Conservation (phyloP, 495 filamentous ascomycete species). For the Xeromyces bisporus region DNA sequence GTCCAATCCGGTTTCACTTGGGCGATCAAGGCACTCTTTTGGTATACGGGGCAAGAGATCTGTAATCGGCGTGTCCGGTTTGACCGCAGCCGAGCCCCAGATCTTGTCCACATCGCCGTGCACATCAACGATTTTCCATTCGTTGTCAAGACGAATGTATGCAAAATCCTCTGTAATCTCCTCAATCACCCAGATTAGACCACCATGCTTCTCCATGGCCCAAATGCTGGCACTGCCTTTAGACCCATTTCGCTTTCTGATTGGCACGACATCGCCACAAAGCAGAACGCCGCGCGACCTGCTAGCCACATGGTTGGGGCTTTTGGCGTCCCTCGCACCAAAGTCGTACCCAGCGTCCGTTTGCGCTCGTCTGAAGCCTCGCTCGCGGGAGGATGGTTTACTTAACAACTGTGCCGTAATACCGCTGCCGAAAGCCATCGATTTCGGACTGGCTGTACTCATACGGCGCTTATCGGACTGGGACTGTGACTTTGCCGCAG, state of each 20-base stretch:
- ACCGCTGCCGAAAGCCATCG: slow-evolving; percentile 52
- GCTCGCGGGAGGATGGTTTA: slow-evolving; percentile 67
- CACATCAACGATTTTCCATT: slow-evolving; percentile 48
- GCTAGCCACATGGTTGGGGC: slow-evolving; percentile 40
- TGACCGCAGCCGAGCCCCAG: slow-evolving; percentile 56
- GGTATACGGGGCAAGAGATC: slow-evolving; percentile 68
- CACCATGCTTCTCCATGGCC: slow-evolving; percentile 93
- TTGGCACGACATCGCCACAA: slow-evolving; percentile 93
- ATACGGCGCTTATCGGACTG: slow-evolving; percentile 20
- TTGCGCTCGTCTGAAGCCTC: slow-evolving; percentile 38
- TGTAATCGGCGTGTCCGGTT: slow-evolving; percentile 51
- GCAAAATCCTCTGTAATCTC: slow-evolving; percentile 93
- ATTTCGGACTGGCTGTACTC: slow-evolving; percentile 25
- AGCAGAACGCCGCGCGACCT: slow-evolving; percentile 83
- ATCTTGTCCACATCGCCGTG: slow-evolving; percentile 57
- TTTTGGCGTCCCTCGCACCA: slow-evolving; percentile 34
- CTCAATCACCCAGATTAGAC: slow-evolving; percentile 92
- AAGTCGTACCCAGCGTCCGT: slow-evolving; percentile 63
- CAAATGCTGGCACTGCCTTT: slow-evolving; percentile 86
- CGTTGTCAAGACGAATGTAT: slow-evolving; percentile 50
- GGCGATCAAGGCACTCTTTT: slow-evolving; percentile 43
- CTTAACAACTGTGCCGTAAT: slow-evolving; percentile 73
- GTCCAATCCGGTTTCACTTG: slow-evolving; percentile 49
- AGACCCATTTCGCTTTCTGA: slow-evolving; percentile 82
- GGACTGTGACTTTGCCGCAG: slow-evolving; percentile 23